A percentile compares a stretch with the other conserved stretches of the same genome.
Conservation (phyloP, 352 stramenopile species). For the Phytophthora meadii region DNA sequence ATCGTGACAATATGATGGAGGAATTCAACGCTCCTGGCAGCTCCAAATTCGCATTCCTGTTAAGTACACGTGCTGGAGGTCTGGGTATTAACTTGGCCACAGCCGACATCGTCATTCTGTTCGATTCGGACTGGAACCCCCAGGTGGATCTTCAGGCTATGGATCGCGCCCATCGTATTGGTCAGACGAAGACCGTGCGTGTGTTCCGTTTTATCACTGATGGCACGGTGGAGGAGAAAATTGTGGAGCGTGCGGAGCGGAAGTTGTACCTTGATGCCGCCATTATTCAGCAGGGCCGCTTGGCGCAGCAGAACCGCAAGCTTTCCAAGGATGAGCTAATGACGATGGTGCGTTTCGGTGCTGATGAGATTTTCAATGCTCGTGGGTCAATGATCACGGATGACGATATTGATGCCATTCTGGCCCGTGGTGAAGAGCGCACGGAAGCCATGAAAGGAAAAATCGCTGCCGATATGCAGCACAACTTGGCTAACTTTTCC, state of each 20-base stretch:
- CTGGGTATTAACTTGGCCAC: constrained; percentile 99
- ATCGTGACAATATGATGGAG: constrained; percentile 94
- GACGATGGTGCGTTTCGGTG: constrained; percentile 94
- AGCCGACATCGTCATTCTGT: constrained; percentile 99
- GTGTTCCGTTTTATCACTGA: constrained; percentile 99
- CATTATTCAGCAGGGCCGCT: constrained; percentile 98
- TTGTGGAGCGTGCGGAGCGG: constrained; percentile 97
- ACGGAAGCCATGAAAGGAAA: constrained; percentile 90
- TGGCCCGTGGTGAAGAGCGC: constrained; percentile 91
- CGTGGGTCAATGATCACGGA: constrained; percentile 91
- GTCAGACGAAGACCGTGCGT: constrained; percentile 98
- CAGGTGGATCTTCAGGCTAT: constrained; percentile 99
- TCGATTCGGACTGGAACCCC: constrained; percentile 99
- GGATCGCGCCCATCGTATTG: constrained; percentile 98
- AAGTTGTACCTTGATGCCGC: constrained; percentile 99
- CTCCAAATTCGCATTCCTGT: constrained; percentile 97
- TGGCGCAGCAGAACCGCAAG: constrained; percentile 94
- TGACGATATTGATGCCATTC: constrained; percentile 93
- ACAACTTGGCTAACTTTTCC: constrained; percentile 97
- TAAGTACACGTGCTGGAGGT: constrained; percentile 96
- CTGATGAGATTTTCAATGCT: constrained; percentile 91
- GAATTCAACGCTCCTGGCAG: constrained; percentile 97
- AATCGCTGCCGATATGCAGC: constrained; percentile 92
- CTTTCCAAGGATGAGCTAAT: constrained; percentile 98
- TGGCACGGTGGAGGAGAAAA: constrained; percentile 99